Evolutionary conservation across 129 eudicot species (phyloP).

Genomic region (Erigeron canadensis): DNA sequence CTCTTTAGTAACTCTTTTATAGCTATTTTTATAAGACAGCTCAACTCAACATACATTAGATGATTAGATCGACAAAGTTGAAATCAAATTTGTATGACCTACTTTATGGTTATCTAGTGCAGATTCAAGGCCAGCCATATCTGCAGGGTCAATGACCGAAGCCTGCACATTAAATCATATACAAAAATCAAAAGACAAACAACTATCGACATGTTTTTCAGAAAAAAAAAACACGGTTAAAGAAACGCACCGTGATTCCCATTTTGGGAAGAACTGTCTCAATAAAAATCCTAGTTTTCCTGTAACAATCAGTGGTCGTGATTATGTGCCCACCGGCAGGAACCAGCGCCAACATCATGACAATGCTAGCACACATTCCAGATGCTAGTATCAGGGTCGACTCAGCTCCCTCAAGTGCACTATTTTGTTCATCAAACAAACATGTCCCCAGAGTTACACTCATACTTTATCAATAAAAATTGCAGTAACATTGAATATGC

Average conservation of each 20-base stretch:
- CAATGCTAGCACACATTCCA: slow-evolving; percentile 93
- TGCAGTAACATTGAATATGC: not conserved
- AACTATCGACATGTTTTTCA: slow-evolving; percentile 9
- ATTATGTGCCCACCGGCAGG: slow-evolving; percentile 95
- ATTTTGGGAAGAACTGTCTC: slow-evolving; percentile 85
- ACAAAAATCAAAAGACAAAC: not conserved
- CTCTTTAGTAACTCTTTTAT: not conserved
- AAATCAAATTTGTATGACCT: slow-evolving; percentile 24
- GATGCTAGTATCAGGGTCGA: slow-evolving; percentile 84
- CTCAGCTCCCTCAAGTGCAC: slow-evolving; percentile 98
- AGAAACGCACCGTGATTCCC: slow-evolving; percentile 66
- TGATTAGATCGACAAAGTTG: slow-evolving; percentile 1
- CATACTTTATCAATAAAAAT: not conserved
- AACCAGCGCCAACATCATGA: slow-evolving; percentile 73
- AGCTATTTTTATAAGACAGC: not conserved
- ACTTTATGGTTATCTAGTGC: slow-evolving; percentile 62
- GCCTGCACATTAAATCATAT: slow-evolving; percentile 47
- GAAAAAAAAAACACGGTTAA: not conserved
- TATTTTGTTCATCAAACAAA: slow-evolving; percentile 29
- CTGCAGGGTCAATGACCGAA: slow-evolving; percentile 83
- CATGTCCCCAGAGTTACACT: not conserved
- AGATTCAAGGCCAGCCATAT: slow-evolving; percentile 57
- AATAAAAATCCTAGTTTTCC: slow-evolving; percentile 80
- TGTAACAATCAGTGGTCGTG: slow-evolving; percentile 89
- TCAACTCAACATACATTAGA: not conserved